Evolutionary conservation across 2,329 filamentous ascomycete species (phyloP).

Genomic region (Zasmidium cellare): DNA sequence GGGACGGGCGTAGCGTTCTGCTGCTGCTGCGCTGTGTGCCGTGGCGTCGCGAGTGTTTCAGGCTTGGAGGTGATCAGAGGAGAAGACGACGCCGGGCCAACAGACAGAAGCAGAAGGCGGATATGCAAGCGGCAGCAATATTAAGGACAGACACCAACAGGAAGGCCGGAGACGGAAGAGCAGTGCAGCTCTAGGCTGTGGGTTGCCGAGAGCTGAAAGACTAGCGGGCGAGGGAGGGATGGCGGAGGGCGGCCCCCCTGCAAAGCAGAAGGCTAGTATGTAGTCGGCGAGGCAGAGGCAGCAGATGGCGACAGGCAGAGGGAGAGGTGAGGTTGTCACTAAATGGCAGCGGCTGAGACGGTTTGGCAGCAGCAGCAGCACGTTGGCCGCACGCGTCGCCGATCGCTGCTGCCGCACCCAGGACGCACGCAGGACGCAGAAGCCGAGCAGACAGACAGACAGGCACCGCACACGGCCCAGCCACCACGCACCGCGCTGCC

Average conservation of each 20-base stretch:
- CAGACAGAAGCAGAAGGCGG: conserved; percentile 4
- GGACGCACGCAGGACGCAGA: neutral
- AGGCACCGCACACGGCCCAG: neutral
- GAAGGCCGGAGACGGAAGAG: neutral
- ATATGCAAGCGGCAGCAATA: conserved; percentile 8
- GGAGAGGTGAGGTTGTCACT: neutral
- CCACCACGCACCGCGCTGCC: neutral
- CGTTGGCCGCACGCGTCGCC: neutral
- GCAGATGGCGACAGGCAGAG: neutral
- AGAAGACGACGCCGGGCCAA: neutral
- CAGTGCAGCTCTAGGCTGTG: neutral
- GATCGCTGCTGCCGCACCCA: neutral
- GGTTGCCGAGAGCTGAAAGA: conserved; percentile 1
- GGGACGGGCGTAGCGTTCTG: neutral
- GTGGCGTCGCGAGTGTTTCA: conserved; percentile 1
- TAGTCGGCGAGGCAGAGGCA: neutral
- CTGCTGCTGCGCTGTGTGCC: neutral
- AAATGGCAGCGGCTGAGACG: neutral
- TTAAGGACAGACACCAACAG: conserved; percentile 2
- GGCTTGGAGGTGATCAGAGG: neutral
- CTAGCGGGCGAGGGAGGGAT: no score
- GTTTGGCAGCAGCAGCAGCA: neutral
- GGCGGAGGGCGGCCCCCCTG: neutral
- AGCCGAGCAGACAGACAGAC: no score
- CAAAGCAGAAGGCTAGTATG: no score